Evolutionary conservation across 2,329 filamentous ascomycete species (phyloP).

Genomic region (Colletotrichum plurivorum): DNA sequence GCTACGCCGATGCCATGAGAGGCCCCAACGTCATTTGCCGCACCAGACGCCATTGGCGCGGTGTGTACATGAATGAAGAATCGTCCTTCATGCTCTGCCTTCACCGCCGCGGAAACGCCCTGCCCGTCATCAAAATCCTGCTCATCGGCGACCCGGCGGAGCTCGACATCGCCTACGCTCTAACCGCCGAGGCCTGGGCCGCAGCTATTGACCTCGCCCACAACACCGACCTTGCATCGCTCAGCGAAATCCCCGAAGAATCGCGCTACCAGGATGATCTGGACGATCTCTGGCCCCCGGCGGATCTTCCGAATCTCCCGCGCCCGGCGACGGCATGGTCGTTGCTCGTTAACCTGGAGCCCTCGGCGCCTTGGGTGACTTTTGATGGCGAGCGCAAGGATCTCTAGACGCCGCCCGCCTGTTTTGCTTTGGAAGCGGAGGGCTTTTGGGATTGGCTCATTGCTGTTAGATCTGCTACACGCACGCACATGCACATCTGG

Average conservation of each 20-base stretch:
- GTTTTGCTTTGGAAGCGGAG: background rate
- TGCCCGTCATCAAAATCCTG: constrained; percentile 27
- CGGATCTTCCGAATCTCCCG: too few relatives aligned
- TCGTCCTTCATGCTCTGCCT: constrained; percentile 11
- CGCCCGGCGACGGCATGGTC: background rate
- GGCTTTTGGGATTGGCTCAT: background rate
- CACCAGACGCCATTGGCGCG: background rate
- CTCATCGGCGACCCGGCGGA: constrained; percentile 13
- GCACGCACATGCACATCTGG: too few relatives aligned
- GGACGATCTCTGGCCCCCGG: background rate
- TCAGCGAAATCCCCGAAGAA: background rate
- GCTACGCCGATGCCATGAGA: constrained; percentile 53
- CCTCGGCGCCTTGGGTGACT: constrained; percentile 18
- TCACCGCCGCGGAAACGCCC: background rate
- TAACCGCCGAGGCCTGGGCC: constrained; percentile 1
- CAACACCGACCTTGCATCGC: background rate
- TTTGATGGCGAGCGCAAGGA: background rate
- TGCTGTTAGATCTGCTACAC: too few relatives aligned
- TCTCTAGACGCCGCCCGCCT: background rate
- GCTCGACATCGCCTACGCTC: background rate
- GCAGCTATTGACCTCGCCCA: background rate
- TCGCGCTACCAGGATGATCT: background rate
- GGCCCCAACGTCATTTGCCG: background rate
- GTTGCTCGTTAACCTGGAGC: background rate
- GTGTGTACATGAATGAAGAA: background rate